Conservation (phyloP, 805 yeast species). For the Yamadazyma tumulicola region DNA sequence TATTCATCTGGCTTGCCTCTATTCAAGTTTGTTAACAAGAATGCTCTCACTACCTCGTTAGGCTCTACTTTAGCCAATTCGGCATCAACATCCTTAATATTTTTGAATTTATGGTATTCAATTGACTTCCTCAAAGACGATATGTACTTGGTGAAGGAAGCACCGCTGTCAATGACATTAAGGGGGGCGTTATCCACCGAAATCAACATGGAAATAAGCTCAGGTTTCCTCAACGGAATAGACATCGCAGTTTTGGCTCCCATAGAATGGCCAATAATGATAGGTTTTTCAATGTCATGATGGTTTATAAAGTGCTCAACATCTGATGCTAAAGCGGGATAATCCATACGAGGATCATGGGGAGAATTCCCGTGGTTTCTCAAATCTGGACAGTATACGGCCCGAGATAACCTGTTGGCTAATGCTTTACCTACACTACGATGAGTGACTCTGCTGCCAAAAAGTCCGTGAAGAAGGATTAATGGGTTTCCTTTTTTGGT, state of each 20-base stretch:
- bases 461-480: constrained; percentile 80
- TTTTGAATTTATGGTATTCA: constrained; percentile 41
- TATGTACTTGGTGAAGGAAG: constrained; percentile 65
- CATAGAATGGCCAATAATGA: constrained; percentile 81
- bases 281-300: constrained; percentile 41
- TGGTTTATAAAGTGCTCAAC: constrained; percentile 62
- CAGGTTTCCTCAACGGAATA: constrained; percentile 64
- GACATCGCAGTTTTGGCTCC: constrained; percentile 97
- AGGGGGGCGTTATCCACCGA: constrained; percentile 92
- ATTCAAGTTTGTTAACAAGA: constrained; percentile 66
- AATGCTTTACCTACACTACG: constrained; percentile 69
- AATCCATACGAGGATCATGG: constrained; percentile 65
- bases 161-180: constrained; percentile 46
- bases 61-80: constrained; percentile 62
- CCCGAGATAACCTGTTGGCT: constrained; percentile 45
- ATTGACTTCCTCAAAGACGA: constrained; percentile 57
- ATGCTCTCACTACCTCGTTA: constrained; percentile 62
- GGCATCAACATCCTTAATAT: constrained; percentile 65
- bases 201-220: constrained; percentile 56
- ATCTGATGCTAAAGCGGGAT: constrained; percentile 79
- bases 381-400: constrained; percentile 69
- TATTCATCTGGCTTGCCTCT: constrained; percentile 39
- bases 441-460: constrained; percentile 81
- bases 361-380: constrained; percentile 95
- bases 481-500: constrained; percentile 52